A percentile compares a stretch with the other conserved stretches of the same genome.
Conservation (phyloP, 2,329 filamentous ascomycete genomes). For the Diaporthe capsici region DNA sequence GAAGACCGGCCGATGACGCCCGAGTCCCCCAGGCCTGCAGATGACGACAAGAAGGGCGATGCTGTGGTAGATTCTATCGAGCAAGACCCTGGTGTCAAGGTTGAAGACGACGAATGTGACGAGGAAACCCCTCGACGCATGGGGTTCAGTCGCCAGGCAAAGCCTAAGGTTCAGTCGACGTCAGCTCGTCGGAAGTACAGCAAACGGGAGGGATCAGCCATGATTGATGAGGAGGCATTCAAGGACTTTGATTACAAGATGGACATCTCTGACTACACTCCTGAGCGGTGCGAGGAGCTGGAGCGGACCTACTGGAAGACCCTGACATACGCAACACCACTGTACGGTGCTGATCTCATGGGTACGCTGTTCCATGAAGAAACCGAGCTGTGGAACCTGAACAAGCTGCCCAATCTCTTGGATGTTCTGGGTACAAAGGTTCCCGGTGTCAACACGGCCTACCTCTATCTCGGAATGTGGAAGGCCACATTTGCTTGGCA, state of each 20-base stretch:
- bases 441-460: conserved; percentile 97
- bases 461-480: conserved; percentile 99
- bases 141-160: conserved; percentile 65
- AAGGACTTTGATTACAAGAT: conserved; percentile 92
- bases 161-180: conserved; percentile 78
- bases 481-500: conserved; percentile 99
- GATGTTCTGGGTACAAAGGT: conserved; percentile 96
- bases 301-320: conserved; percentile 98
- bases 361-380: conserved; percentile 93
- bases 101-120: conserved; percentile 62
- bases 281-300: conserved; percentile 92
- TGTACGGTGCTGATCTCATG: conserved; percentile 97
- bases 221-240: conserved; percentile 91
- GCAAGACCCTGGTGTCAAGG: conserved; percentile 57
- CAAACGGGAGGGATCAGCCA: conserved; percentile 81
- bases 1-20: conserved; percentile 72
- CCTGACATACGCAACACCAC: conserved; percentile 91
- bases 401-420: conserved; percentile 91
- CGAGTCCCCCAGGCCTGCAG: conserved; percentile 63
- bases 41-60: conserved; percentile 48
- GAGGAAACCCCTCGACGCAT: conserved; percentile 62
- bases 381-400: conserved; percentile 91
- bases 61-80: conserved; percentile 64
- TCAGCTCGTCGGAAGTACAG: conserved; percentile 91
- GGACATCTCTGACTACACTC: conserved; percentile 88